Evolutionary conservation across 768 basidiomycete genomes (phyloP).

Genomic region (Kockovaella imperatae): DNA sequence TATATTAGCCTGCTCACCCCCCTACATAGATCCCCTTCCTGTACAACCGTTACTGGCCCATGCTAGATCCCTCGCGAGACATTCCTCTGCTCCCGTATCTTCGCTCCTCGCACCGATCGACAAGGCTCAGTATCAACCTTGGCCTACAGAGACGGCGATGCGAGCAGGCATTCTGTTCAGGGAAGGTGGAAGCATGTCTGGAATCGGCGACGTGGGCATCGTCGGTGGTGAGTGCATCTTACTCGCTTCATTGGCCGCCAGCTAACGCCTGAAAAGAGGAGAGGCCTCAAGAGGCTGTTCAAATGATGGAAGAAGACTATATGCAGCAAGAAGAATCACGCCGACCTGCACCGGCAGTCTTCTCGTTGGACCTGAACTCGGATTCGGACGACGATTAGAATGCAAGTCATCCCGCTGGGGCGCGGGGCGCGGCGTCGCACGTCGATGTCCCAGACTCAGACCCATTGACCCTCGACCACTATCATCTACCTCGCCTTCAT

Average conservation of each 20-base stretch:
- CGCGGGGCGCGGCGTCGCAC: neutral
- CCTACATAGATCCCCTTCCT: constrained; percentile 19
- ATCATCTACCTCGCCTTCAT: neutral
- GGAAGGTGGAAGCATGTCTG: constrained; percentile 31
- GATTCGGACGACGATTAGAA: constrained; percentile 28
- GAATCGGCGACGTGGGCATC: constrained; percentile 24
- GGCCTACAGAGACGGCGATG: constrained; percentile 35
- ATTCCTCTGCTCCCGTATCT: constrained; percentile 32
- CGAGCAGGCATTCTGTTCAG: constrained; percentile 29
- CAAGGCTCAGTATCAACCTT: constrained; percentile 25
- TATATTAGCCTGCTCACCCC: neutral
- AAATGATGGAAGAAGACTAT: neutral
- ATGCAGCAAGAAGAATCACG: constrained; percentile 3
- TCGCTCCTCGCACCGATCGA: constrained; percentile 17
- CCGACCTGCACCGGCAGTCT: constrained; percentile 26
- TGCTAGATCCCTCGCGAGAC: constrained; percentile 20
- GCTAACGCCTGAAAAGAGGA: neutral
- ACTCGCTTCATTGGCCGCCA: neutral
- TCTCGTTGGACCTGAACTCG: constrained; percentile 34
- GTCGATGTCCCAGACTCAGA: neutral
- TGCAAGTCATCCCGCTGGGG: neutral
- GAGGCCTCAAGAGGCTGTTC: neutral
- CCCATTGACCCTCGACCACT: neutral
- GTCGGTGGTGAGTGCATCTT: constrained; percentile 23
- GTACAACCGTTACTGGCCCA: constrained; percentile 18